Evolutionary conservation across 495 filamentous ascomycete species (phyloP), one percentile per base, ranked within the genome.

Genomic region (Penicillium nucicola): DNA sequence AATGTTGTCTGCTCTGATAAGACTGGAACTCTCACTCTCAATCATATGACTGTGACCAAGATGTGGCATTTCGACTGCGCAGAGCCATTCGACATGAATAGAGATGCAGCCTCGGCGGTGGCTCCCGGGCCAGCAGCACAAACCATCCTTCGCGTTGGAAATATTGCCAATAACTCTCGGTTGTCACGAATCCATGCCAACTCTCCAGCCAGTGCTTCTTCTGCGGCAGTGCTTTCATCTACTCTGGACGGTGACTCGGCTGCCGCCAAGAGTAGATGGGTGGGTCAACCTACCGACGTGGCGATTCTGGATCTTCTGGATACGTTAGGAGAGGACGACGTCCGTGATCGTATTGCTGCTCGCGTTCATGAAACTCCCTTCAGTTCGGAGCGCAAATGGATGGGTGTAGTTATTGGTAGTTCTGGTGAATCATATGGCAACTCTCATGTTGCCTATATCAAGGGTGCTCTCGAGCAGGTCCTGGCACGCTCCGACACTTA

Each of bases 1-100:
- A 97, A 97, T 66, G 93, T 99, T 39, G 88, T 99, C 22, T 99
- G 93, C 72, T 96, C 89, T 62, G 93, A 99, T 71, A 99, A 99
- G 72, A 99, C 93, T 15, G 88, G 92, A 18, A 98, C 93, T 17
- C 67, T 99, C 44, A 99, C 93, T 0, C 88, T 88, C 68, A 99
- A 97, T 62, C 95, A 97, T 62, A 97, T 97, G 92, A 95, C 95
- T 2, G 92, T 95, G 2, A 93, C 91, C 14, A 95, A 95, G 60
- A 84, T 97, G 73, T 99, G 93, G 93, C 86, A 90, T 60, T 91
- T 93, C 58, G 88, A 90, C 50, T 79, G 82, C 18, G 65, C 74
- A 1, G 75, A 76, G 14, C 84, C 90, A 12, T 76, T 93, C 22
- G 85, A 93, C 56, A 82, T 95, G 7, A 81, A 86, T 39, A 84